Percentiles rank a stretch among this genome's conserved stretches.
phyloP scores from a whole-genome alignment of 345 rosid species.

The Corymbia maculata region DNA sequence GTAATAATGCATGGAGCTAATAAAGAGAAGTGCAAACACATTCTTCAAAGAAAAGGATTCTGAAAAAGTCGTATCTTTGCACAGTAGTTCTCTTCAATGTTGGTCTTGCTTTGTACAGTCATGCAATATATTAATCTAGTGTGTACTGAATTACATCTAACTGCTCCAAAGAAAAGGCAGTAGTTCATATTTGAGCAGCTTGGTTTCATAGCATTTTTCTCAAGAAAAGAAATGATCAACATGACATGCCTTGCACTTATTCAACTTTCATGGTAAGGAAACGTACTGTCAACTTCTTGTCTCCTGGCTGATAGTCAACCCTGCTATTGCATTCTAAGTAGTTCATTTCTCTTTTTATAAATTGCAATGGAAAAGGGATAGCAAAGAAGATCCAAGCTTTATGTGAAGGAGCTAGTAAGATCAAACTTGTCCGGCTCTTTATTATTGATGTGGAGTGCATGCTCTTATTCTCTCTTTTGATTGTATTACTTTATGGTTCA shows the following conservation, averaged over 20 bases:
- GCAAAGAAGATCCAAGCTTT: background rate
- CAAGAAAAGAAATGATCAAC: background rate
- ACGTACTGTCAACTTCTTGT: background rate
- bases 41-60: background rate
- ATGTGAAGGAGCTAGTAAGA: background rate
- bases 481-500: background rate
- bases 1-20: background rate
- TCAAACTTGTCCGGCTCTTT: background rate
- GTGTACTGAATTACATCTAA: background rate
- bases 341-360: background rate
- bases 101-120: background rate
- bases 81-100: background rate
- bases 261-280: background rate
- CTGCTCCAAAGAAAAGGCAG: background rate
- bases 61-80: background rate
- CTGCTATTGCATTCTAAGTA: background rate
- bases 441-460: background rate
- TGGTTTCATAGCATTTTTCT: background rate
- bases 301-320: background rate
- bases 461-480: background rate
- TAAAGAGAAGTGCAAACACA: background rate
- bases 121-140: background rate
- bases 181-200: background rate
- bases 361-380: background rate
- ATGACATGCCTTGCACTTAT: background rate